Evolutionary conservation across 2,329 filamentous ascomycete species (phyloP).

Genomic region (Blastomyces parvus): DNA sequence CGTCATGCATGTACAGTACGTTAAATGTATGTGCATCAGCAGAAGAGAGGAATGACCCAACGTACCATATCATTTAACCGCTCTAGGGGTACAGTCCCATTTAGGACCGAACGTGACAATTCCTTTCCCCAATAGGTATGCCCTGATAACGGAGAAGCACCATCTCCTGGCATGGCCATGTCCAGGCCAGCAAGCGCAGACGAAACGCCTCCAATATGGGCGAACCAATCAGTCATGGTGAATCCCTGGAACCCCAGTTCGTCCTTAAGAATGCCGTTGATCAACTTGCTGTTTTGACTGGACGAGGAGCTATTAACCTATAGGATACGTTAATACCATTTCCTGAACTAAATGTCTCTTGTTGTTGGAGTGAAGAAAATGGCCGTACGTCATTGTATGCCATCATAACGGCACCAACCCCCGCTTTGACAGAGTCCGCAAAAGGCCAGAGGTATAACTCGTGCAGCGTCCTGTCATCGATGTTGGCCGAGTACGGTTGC

Average conservation of each 20-base stretch:
- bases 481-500: constrained; percentile 38
- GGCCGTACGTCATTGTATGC: constrained; percentile 34
- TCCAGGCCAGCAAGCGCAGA: constrained; percentile 56
- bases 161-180: constrained; percentile 61
- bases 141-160: constrained; percentile 43
- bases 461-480: constrained; percentile 43
- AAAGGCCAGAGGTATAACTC: constrained; percentile 43
- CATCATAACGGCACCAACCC: constrained; percentile 39
- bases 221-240: constrained; percentile 62
- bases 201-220: constrained; percentile 50
- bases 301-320: constrained; percentile 57
- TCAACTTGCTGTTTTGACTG: constrained; percentile 58
- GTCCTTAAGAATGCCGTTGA: constrained; percentile 62
- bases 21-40: neutral
- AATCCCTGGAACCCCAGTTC: constrained; percentile 65
- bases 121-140: constrained; percentile 48
- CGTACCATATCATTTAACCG: constrained; percentile 45
- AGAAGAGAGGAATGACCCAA: neutral
- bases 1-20: neutral
- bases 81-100: constrained; percentile 48
- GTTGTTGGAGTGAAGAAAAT: neutral
- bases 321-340: neutral
- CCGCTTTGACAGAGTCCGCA: constrained; percentile 40
- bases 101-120: constrained; percentile 46
- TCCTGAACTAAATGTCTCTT: neutral